phyloP scores from a whole-genome alignment of 495 filamentous ascomycete species.

The Poronia punctata region DNA sequence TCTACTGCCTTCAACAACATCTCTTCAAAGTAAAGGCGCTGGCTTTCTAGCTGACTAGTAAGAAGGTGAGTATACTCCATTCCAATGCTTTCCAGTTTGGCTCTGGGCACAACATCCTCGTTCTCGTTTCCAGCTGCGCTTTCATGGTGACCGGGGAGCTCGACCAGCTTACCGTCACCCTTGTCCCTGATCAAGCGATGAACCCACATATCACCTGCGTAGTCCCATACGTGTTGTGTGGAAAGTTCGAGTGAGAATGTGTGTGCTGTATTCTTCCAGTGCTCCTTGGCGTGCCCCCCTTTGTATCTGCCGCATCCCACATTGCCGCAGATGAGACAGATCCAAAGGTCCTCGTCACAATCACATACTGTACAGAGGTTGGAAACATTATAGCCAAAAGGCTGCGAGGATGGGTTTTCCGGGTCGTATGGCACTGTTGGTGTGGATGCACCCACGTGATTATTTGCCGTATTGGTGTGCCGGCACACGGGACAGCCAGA shows the following conservation, averaged over 20 bases:
- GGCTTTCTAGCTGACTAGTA: constrained; percentile 82
- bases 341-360: constrained; percentile 79
- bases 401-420: constrained; percentile 37
- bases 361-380: constrained; percentile 68
- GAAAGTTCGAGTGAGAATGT: constrained; percentile 87
- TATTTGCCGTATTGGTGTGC: constrained; percentile 52
- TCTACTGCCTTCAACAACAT: constrained; percentile 85
- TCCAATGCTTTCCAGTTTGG: constrained; percentile 87
- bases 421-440: constrained; percentile 24
- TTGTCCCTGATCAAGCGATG: constrained; percentile 91
- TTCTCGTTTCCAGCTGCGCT: constrained; percentile 15
- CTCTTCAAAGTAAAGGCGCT: constrained; percentile 91
- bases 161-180: constrained; percentile 82
- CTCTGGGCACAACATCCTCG: constrained; percentile 71
- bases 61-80: constrained; percentile 92
- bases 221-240: constrained; percentile 96
- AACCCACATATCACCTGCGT: constrained; percentile 88
- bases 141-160: constrained; percentile 52
- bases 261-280: constrained; percentile 85
- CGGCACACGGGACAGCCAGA: constrained; percentile 91
- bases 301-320: constrained; percentile 94
- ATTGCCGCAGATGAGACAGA: constrained; percentile 86
- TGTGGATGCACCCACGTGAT: constrained; percentile 16
- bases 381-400: constrained; percentile 41
- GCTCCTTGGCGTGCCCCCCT: constrained; percentile 83